phyloP scores from a whole-genome alignment of 2,329 filamentous ascomycete genomes.

The Stemphylium vesicarium region DNA sequence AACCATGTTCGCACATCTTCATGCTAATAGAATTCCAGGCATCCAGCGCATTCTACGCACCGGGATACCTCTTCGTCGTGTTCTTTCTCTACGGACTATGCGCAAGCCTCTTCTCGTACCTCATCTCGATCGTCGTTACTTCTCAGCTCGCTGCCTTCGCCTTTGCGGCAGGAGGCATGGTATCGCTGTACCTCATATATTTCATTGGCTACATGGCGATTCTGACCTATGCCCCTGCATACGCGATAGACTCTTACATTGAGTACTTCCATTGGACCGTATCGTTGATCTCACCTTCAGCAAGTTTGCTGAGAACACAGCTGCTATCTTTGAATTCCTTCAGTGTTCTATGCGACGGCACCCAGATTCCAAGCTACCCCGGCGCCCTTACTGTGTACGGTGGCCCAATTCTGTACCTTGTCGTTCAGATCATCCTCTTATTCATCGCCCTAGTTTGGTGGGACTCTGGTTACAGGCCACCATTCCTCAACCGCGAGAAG shows the following conservation, averaged over 20 bases:
- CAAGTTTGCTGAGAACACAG: slow-evolving; percentile 74
- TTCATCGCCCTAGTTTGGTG: slow-evolving; percentile 78
- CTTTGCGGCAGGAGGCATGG: slow-evolving; percentile 78
- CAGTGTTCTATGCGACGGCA: slow-evolving; percentile 72
- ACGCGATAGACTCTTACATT: slow-evolving; percentile 70
- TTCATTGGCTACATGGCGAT: slow-evolving; percentile 61
- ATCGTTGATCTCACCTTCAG: slow-evolving; percentile 75
- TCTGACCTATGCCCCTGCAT: slow-evolving; percentile 75
- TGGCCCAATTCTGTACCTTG: slow-evolving; percentile 82
- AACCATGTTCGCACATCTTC: background rate
- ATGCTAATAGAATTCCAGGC: slow-evolving; percentile 39
- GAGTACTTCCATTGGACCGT: slow-evolving; percentile 77
- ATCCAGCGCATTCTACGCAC: slow-evolving; percentile 74
- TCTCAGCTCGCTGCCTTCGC: slow-evolving; percentile 86
- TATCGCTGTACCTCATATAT: slow-evolving; percentile 57
- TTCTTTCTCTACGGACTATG: slow-evolving; percentile 82
- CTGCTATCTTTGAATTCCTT: slow-evolving; percentile 85
- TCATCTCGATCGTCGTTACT: slow-evolving; percentile 78
- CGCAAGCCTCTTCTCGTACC: slow-evolving; percentile 77
- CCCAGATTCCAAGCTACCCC: slow-evolving; percentile 69
- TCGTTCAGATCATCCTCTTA: slow-evolving; percentile 73
- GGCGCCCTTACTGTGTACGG: slow-evolving; percentile 77
- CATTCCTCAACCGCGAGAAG: slow-evolving; percentile 54
- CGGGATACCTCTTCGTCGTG: slow-evolving; percentile 82
- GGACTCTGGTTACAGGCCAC: slow-evolving; percentile 72